A percentile compares a stretch with the other conserved stretches of the same genome.
Evolutionary conservation across 140 eudicot genomes (phyloP).

Genomic region (Cichorium intybus): DNA sequence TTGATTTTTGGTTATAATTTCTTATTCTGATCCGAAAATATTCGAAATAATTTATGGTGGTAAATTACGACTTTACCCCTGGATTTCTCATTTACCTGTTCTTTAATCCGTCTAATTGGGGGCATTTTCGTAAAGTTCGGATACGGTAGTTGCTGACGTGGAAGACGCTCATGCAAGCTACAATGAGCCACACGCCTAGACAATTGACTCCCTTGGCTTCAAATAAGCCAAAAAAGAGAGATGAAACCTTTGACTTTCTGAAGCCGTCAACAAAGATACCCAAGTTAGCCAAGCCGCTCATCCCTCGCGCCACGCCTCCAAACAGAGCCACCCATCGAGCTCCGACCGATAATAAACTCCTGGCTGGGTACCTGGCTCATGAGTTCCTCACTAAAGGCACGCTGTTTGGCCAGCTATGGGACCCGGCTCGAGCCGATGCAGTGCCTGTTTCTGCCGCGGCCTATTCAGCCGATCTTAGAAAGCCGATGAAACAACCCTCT

Average conservation of each 20-base stretch:
- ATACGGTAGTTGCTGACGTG: conserved; percentile 43
- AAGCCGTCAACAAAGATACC: conserved; percentile 43
- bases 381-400: conserved; percentile 58
- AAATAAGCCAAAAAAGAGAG: conserved; percentile 39
- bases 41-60: conserved; percentile 23
- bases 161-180: conserved; percentile 42
- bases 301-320: conserved; percentile 33
- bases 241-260: conserved; percentile 33
- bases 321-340: conserved; percentile 8
- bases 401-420: conserved; percentile 52
- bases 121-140: conserved; percentile 29
- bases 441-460: conserved; percentile 34
- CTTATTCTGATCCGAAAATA: conserved; percentile 13
- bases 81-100: conserved; percentile 11
- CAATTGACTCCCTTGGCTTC: conserved; percentile 36
- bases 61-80: conserved; percentile 28
- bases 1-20: not conserved
- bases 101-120: conserved; percentile 19
- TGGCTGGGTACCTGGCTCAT: conserved; percentile 70
- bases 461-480: conserved; percentile 17
- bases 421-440: conserved; percentile 56
- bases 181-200: conserved; percentile 47
- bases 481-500: conserved; percentile 15
- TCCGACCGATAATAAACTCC: conserved; percentile 37
- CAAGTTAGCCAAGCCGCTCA: conserved; percentile 48